A percentile compares a stretch with the other conserved stretches of the same genome.
These are phyloP conservation scores for Trichoderma atroviride DNA, from an alignment of 2,329 filamentous ascomycete genomes.

Conservation along the genomic window DNA sequence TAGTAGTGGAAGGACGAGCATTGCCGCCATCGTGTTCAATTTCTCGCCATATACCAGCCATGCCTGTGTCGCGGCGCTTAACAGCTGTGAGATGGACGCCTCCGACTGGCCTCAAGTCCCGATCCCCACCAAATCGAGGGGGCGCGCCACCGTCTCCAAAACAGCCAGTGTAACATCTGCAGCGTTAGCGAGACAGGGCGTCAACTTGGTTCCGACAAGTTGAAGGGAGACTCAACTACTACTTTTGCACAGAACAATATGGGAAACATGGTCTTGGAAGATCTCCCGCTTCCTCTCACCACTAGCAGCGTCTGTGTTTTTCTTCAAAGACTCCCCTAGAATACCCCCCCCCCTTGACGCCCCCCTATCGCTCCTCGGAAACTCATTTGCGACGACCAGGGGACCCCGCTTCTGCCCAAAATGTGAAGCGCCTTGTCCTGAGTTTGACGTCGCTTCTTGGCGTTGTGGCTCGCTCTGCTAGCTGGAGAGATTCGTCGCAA, in stretches of 20 bases:
- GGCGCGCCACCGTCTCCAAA: slow-evolving; percentile 22
- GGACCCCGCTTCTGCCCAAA: not conserved
- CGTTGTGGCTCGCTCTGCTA: not conserved
- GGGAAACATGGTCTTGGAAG: not conserved
- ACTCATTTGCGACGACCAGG: slow-evolving; percentile 23
- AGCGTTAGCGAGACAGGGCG: slow-evolving; percentile 17
- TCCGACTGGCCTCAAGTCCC: slow-evolving; percentile 19
- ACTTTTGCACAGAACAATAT: not conserved
- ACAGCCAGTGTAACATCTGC: slow-evolving; percentile 24
- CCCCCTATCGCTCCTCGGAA: slow-evolving; percentile 7
- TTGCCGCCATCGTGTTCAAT: not conserved
- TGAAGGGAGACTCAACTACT: not conserved
- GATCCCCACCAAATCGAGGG: slow-evolving; percentile 11
- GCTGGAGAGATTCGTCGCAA: not conserved
- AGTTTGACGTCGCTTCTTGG: slow-evolving; percentile 9
- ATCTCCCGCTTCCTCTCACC: not conserved
- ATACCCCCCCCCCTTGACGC: not conserved
- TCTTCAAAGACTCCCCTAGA: not conserved
- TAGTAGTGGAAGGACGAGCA: not conserved
- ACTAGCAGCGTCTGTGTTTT: not conserved
- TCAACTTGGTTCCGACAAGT: not conserved
- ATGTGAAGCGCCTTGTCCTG: not conserved
- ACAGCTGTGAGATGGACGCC: not conserved
- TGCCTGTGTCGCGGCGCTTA: slow-evolving; percentile 14
- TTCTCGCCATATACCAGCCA: not conserved